A percentile compares a stretch with the other conserved stretches of the same genome.
Conservation (phyloP, 163 green algal species). For the Scenedesmus sp. region DNA sequence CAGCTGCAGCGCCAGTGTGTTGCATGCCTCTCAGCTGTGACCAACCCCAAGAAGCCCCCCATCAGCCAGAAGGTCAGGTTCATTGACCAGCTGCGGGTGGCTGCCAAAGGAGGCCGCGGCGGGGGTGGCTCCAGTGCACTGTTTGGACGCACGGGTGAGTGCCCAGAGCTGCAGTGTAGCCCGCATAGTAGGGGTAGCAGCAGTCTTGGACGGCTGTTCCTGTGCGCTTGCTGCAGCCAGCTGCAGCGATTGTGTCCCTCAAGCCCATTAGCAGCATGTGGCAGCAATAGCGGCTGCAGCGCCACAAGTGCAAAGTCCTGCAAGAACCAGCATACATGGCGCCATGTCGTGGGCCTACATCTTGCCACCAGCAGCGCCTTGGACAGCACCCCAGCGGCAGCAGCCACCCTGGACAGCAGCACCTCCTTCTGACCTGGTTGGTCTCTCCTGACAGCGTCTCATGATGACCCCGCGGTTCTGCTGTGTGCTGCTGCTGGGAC, state of each 20-base stretch:
- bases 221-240: neutral
- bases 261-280: neutral
- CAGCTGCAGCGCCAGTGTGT: neutral
- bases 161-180: neutral
- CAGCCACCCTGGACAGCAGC: neutral
- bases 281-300: neutral
- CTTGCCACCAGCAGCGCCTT: neutral
- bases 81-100: constrained; percentile 41
- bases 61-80: constrained; percentile 53
- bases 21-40: neutral
- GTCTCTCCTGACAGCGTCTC: too few species aligned
- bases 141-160: constrained; percentile 51
- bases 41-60: constrained; percentile 36
- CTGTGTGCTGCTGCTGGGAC: neutral
- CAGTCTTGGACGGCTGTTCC: neutral
- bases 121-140: constrained; percentile 46
- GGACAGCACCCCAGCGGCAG: neutral
- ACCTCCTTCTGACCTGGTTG: too few species aligned
- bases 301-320: neutral
- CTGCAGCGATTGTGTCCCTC: neutral
- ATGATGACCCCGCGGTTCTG: too few species aligned
- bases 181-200: neutral
- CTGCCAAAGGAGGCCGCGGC: constrained; percentile 39
- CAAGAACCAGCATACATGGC: neutral
- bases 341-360: neutral